These are phyloP conservation scores for Candida bentonensis DNA, from an alignment of 805 yeast species.

Conservation along the genomic window DNA sequence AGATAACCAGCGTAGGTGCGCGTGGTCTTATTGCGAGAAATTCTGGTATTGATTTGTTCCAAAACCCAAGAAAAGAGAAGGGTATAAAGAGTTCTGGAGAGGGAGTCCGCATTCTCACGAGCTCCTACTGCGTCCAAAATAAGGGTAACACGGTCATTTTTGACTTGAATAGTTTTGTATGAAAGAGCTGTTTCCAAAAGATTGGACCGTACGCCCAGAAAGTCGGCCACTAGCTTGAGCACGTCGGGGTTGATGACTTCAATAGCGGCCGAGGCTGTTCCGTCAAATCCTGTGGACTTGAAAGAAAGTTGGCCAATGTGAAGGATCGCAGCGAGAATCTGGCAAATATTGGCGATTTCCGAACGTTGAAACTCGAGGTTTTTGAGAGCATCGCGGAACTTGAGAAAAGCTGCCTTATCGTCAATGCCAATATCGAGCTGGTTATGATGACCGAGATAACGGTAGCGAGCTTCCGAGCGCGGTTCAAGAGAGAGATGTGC, in stretches of 20 bases:
- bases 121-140: conserved; percentile 28
- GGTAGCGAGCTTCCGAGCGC: conserved; percentile 22
- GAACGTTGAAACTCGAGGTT: conserved; percentile 33
- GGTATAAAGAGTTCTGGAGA: conserved; percentile 27
- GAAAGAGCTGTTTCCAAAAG: conserved; percentile 23
- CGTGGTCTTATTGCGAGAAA: conserved; percentile 18
- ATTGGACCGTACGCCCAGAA: conserved; percentile 26
- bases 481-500: conserved; percentile 27
- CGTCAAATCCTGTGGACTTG: conserved; percentile 19
- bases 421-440: conserved; percentile 31
- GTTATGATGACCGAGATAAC: conserved; percentile 31
- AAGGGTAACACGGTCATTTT: conserved; percentile 27
- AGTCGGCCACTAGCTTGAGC: conserved; percentile 22
- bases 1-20: conserved; percentile 5
- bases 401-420: conserved; percentile 33
- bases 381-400: conserved; percentile 33
- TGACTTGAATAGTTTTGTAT: conserved; percentile 24
- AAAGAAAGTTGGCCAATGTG: conserved; percentile 29
- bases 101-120: conserved; percentile 26
- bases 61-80: conserved; percentile 26
- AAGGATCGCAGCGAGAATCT: conserved; percentile 30
- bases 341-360: conserved; percentile 36
- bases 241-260: conserved; percentile 23
- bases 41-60: conserved; percentile 22
- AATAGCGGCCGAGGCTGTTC: conserved; percentile 22